Base-by-base conservation (phyloP, 805 yeast species). In the Candida cerambycidarum region DNA sequence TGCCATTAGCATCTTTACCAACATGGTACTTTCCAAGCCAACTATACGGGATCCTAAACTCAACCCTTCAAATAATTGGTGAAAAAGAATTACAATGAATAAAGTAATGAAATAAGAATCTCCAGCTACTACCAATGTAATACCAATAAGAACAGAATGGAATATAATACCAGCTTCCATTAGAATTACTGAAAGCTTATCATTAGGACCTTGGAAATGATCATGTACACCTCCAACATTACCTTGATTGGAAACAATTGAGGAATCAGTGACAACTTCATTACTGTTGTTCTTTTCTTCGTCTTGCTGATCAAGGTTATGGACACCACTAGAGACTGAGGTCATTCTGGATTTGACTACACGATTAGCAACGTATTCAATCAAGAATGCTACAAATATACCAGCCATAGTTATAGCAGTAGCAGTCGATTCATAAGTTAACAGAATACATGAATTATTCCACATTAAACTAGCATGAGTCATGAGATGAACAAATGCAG, bases 401-500 rank as follows among this genome's bases (percentile, higher is more conserved):
- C 63, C 64, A 7, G 65, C 65, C 62, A 59, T 57, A 4, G 57
- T 52, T 15, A 61, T 56, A n/a, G 65, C 51, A 12, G 54, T 34
- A 8, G 57, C 53, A 1, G 63, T 58, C 2, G 57, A 51, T 45
- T 61, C 65, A 41, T 57, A 61, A 2, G 35, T n/a, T n/a, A 59
- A 37, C 7, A 15, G 28, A 1, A 42, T 32, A 52, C 66, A 61
- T 15, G 50, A 38, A 43, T 58, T 60, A 7, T 48, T 46, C 51
- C 59, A 59, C 62, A 61, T 57, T 33, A 59, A 45, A 11, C 39
- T 43, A 0, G 66, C 62, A 43, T 60, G 65, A 24, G 63, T 56
- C 39, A 61, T 41, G 24, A 63, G 50, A 41, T 63, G 68, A 11
- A 63, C 61, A 39, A 63, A 58, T 0, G 63, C 68, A 11, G 67